Base-by-base conservation (phyloP, 345 rosid species). In the Euphorbia tirucalli region DNA sequence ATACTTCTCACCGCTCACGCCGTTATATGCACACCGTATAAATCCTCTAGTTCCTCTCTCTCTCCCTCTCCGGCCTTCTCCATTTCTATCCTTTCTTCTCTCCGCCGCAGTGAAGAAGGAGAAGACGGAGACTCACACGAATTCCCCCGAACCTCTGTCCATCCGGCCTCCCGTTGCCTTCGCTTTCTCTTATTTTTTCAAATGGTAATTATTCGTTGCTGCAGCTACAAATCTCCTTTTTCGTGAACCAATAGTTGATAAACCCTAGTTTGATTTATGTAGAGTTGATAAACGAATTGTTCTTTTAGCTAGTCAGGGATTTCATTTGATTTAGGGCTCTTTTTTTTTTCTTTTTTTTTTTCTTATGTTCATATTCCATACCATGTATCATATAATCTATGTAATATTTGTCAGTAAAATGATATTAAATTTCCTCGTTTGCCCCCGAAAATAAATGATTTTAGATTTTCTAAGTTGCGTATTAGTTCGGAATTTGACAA, bases 221-320 rank as follows among this genome's bases (percentile, higher is more conserved):
- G n/a, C 19, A 13, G 1, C 7, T 65, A 5, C 18, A 27, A 41
- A 57, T 57, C 19, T 59, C 4, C 30, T 4, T 48, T 0, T 57
- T 13, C 19, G 11, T 43, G 27, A 9, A 25, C n/a, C 11, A 69
- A 32, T 7, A 41, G 65, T 58, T 59, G 18, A 32, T 61, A 71
- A 71, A 61, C 74, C 74, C 74, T 71, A 71, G 68, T 49, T 61
- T 59, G 39, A 43, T 70, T 59, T 44, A 22, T 68, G 6, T 3
- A 15, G 22, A 50, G 24, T 27, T 19, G 48, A n/a, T n/a, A n/a
- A n/a, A n/a, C n/a, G n/a, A n/a, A n/a, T n/a, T n/a, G n/a, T n/a
- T n/a, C n/a, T n/a, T n/a, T n/a, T n/a, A n/a, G n/a, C n/a, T n/a
- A n/a, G n/a, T 28, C 28, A 4, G 3, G 49, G 57, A n/a, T 60